Conservation (phyloP, 208 protist species). For the Trypanosoma congolense region DNA sequence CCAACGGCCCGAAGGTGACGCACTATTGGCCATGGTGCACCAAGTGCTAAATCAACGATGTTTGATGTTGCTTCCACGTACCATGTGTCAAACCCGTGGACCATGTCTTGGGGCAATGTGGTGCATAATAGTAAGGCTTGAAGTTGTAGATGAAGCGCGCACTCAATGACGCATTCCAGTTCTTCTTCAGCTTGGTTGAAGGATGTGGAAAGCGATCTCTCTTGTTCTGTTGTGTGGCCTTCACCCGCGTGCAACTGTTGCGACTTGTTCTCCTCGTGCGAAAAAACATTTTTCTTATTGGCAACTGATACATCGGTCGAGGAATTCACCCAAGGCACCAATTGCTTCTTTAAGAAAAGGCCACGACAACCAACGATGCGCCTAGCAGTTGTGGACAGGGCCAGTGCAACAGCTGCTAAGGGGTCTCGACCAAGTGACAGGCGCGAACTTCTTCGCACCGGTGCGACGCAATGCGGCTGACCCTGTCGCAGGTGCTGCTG, state of each 20-base stretch:
- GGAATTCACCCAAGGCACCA: neutral
- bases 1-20: conserved; percentile 33
- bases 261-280: too few species aligned
- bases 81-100: conserved; percentile 36
- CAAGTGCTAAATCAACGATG: conserved; percentile 38
- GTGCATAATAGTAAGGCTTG: conserved; percentile 30
- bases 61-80: conserved; percentile 40
- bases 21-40: conserved; percentile 26
- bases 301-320: neutral
- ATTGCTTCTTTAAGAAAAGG: conserved; percentile 5
- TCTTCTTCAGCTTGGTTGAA: conserved; percentile 18
- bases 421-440: conserved; percentile 33
- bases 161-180: conserved; percentile 28
- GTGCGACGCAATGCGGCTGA: conserved; percentile 1
- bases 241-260: too few species aligned
- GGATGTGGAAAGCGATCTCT: neutral
- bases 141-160: conserved; percentile 34
- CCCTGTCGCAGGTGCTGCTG: conserved; percentile 6
- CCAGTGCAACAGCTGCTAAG: conserved; percentile 35
- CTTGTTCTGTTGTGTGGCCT: neutral
- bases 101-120: conserved; percentile 27
- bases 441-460: conserved; percentile 17
- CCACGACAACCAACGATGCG: conserved; percentile 33
- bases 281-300: neutral
- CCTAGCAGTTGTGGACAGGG: conserved; percentile 33